A percentile compares a stretch with the other conserved stretches of the same genome.
These are phyloP conservation scores for Sequoiadendron giganteum DNA, from an alignment of 75 land plant genomes.

Conservation along the genomic window DNA sequence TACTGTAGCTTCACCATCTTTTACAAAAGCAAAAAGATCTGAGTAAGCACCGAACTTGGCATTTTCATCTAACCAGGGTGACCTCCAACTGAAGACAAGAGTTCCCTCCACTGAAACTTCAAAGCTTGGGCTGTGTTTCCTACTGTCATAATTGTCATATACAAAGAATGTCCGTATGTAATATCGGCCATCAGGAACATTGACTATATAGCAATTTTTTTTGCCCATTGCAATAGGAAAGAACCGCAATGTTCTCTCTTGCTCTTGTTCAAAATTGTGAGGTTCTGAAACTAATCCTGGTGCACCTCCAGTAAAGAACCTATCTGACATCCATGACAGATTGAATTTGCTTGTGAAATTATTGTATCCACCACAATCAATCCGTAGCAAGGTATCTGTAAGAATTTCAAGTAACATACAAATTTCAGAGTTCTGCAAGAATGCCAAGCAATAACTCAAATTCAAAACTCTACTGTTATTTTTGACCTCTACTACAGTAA, in stretches of 20 bases:
- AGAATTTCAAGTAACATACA: not conserved
- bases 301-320: slow-evolving; percentile 73
- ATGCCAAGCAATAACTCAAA: not conserved
- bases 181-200: slow-evolving; percentile 61
- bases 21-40: slow-evolving; percentile 75
- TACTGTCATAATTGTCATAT: slow-evolving; percentile 89
- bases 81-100: slow-evolving; percentile 83
- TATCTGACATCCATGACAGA: slow-evolving; percentile 76
- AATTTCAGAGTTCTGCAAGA: not conserved
- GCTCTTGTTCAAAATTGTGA: slow-evolving; percentile 42
- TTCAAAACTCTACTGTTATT: not conserved
- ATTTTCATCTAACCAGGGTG: slow-evolving; percentile 71
- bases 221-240: slow-evolving; percentile 80
- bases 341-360: slow-evolving; percentile 63
- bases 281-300: slow-evolving; percentile 66
- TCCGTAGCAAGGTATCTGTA: slow-evolving; percentile 40
- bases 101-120: slow-evolving; percentile 96
- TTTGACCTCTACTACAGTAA: not conserved
- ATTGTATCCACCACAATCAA: slow-evolving; percentile 84
- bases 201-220: slow-evolving; percentile 83
- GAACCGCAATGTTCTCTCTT: slow-evolving; percentile 74
- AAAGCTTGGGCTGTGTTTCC: slow-evolving; percentile 74
- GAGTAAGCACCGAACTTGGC: slow-evolving; percentile 75
- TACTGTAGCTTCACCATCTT: slow-evolving; percentile 58
- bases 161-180: slow-evolving; percentile 87